Percentiles rank a stretch among this genome's conserved stretches.
Evolutionary conservation across 2,329 filamentous ascomycete genomes (phyloP).

Genomic region (Colletotrichum tropicale): DNA sequence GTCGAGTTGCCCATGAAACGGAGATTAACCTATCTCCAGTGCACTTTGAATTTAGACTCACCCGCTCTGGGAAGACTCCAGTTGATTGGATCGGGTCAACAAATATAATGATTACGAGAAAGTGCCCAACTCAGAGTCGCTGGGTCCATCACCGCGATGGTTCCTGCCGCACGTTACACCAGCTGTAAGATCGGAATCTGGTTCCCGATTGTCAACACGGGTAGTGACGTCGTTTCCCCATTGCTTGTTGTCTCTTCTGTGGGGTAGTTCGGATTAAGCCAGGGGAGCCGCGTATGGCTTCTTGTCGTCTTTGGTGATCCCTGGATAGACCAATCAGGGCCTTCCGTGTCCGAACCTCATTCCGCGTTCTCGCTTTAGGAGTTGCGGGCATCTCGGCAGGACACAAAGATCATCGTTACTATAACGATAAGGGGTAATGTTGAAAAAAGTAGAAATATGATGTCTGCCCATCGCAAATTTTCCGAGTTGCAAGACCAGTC

Average conservation of each 20-base stretch:
- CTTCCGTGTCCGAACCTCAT: neutral
- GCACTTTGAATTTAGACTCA: neutral
- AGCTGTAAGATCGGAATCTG: neutral
- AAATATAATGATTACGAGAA: neutral
- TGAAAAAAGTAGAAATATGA: neutral
- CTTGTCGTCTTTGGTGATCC: neutral
- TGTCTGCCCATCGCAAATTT: neutral
- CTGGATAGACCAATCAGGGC: neutral
- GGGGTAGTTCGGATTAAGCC: neutral
- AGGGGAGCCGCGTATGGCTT: neutral
- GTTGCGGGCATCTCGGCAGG: neutral
- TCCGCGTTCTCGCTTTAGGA: neutral
- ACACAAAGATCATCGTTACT: neutral
- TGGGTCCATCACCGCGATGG: neutral
- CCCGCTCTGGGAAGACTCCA: neutral
- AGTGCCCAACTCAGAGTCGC: neutral
- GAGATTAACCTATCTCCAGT: neutral
- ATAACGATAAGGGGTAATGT: fast-evolving
- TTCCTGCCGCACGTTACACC: neutral
- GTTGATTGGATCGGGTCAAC: neutral
- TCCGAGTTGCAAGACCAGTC: fast-evolving
- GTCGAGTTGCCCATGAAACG: neutral
- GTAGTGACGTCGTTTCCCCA: neutral
- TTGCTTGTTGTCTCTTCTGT: neutral
- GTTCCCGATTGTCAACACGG: neutral